These are phyloP conservation scores for Phytophthora capsici DNA, from an alignment of 352 stramenopile genomes.

Conservation along the genomic window DNA sequence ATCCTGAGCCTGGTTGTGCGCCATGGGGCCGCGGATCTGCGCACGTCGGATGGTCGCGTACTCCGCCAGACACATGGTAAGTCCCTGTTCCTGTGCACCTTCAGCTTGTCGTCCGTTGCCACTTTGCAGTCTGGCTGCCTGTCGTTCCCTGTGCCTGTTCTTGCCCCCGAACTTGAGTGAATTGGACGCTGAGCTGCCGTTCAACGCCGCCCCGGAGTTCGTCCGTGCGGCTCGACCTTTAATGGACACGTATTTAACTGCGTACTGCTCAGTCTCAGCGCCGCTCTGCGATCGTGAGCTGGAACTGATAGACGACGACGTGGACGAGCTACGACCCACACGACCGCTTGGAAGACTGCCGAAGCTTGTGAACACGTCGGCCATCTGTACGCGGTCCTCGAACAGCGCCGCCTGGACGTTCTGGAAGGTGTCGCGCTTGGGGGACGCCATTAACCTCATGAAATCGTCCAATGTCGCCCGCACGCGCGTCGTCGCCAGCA, in stretches of 20 bases:
- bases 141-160: constrained; percentile 29
- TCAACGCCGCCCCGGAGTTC: constrained; percentile 23
- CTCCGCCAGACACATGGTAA: constrained; percentile 65
- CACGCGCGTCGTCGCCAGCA: constrained; percentile 64
- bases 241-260: constrained; percentile 67
- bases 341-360: constrained; percentile 25
- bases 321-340: constrained; percentile 29
- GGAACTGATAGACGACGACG: constrained; percentile 30
- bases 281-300: constrained; percentile 28
- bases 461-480: constrained; percentile 70
- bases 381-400: constrained; percentile 61
- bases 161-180: constrained; percentile 54
- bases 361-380: constrained; percentile 72
- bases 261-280: constrained; percentile 46
- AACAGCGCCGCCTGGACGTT: constrained; percentile 63
- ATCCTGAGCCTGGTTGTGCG: constrained; percentile 38
- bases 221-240: constrained; percentile 29
- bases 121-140: constrained; percentile 13
- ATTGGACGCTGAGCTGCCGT: constrained; percentile 29
- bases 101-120: constrained; percentile 15
- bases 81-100: constrained; percentile 31
- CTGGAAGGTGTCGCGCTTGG: constrained; percentile 57
- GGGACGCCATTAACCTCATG: constrained; percentile 59
- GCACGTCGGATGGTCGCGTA: constrained; percentile 67
- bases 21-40: constrained; percentile 39